Evolutionary conservation across 2,329 filamentous ascomycete genomes (phyloP), one percentile per base, ranked within the genome.

Genomic region (Didymella keratinophila): DNA sequence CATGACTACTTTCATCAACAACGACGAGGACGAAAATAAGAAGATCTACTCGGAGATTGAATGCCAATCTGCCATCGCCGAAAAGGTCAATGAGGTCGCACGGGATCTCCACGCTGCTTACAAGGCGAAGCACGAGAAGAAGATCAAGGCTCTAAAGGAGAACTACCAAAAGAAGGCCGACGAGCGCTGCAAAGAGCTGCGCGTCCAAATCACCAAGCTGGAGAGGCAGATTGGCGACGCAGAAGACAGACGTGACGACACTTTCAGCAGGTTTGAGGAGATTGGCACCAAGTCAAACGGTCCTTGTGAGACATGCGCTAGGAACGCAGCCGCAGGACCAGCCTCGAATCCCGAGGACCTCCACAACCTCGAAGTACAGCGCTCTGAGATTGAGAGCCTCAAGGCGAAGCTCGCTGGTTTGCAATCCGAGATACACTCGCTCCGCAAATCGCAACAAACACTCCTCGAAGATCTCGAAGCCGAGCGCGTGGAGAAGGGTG

Each of bases 101-200:
- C 86, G 92, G 28, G 95, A 99, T 73, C 84, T 99, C 39, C 95
- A 99, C 75, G 85, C 89, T 0, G 84, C 97, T 11, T 99, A 99
- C 84, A 98, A 97, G 81, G 88, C 90, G 73, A 99, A 99, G 80
- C 95, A 99, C 76, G 94, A 98, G 80, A 92, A 89, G 62, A 99
- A 99, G 81, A 94, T 98, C 43, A 86, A 91, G 1, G 94, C 93
- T 4, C 83, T 99, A 64, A 98, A 89, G 74, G 87, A 88, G 69
- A 86, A 84, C 71, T 89, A 98, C 79, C 92, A 97, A 76, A 86
- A 86, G 45, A 88, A 94, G 53, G 95, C 92, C 86, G 92, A 96
- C 78, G 96, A 96, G 83, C 91, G 90, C 71, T 86, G 94, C 56
- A 86, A 86, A 52, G 91, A 94, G 68, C 85, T 97, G 2, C 91